Evolutionary conservation across 2,329 filamentous ascomycete species (phyloP).

Genomic region (Sporothrix globosa): DNA sequence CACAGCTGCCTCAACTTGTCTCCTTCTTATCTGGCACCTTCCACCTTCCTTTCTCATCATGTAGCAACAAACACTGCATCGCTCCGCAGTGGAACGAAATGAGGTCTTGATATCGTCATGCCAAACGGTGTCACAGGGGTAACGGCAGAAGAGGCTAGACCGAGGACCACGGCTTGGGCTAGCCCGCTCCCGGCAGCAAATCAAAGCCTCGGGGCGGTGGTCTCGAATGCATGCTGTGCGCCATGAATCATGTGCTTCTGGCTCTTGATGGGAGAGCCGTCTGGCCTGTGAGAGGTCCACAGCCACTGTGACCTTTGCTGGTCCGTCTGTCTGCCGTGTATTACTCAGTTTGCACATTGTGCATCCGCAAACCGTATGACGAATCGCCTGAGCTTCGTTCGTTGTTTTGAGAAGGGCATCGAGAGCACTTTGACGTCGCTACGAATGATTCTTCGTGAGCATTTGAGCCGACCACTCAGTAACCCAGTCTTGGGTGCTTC

Average conservation of each 20-base stretch:
- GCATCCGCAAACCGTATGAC: slow-evolving; percentile 24
- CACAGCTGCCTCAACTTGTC: neutral
- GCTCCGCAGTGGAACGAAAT: slow-evolving; percentile 8
- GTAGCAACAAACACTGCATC: slow-evolving; percentile 13
- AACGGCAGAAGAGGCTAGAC: slow-evolving; percentile 10
- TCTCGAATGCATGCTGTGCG: neutral
- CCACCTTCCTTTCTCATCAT: slow-evolving; percentile 9
- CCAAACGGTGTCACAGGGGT: slow-evolving; percentile 5
- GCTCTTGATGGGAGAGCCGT: neutral
- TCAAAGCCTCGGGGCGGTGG: slow-evolving; percentile 4
- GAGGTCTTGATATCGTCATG: neutral
- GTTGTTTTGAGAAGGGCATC: neutral
- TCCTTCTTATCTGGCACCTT: neutral
- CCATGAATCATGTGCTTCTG: slow-evolving; percentile 20
- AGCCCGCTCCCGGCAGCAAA: slow-evolving; percentile 5
- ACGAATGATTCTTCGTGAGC: neutral
- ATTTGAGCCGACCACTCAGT: no score
- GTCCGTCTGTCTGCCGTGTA: neutral
- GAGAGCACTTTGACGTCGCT: neutral
- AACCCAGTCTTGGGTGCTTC: neutral
- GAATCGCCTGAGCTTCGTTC: slow-evolving; percentile 25
- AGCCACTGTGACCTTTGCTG: neutral
- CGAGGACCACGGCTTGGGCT: slow-evolving; percentile 18
- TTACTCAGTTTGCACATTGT: neutral
- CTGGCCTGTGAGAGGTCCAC: neutral